phyloP scores from a whole-genome alignment of 768 basidiomycete species.

The Boletus vermiculosoides region DNA sequence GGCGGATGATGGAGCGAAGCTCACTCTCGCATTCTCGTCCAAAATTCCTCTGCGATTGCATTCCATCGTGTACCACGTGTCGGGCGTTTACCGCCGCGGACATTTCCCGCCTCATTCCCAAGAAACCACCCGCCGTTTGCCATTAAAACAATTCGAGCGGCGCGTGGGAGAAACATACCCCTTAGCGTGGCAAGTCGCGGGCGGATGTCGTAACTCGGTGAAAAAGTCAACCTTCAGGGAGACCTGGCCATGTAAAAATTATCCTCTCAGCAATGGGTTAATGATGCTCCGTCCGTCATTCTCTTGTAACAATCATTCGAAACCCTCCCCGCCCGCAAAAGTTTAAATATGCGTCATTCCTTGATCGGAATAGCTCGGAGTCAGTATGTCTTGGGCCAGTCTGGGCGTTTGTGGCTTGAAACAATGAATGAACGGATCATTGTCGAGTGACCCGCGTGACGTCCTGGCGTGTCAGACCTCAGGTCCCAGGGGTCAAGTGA shows the following conservation, averaged over 20 bases:
- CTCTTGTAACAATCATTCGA: neutral
- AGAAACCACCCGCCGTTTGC: neutral
- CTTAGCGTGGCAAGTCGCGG: neutral
- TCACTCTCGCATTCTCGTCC: neutral
- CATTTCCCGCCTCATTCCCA: neutral
- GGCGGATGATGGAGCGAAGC: conserved; percentile 20
- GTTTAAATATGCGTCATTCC: conserved; percentile 21
- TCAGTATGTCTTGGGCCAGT: neutral
- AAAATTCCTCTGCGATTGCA: neutral
- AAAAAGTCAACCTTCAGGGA: neutral
- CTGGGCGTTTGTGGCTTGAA: neutral
- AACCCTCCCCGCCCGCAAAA: conserved; percentile 4
- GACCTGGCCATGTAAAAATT: neutral
- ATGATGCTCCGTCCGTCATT: neutral
- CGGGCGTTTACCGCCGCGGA: conserved; percentile 15
- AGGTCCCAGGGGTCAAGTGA: neutral
- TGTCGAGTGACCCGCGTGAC: neutral
- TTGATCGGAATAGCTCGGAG: conserved; percentile 8
- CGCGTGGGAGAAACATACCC: neutral
- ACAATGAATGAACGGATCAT: conserved; percentile 15
- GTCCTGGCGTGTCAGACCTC: neutral
- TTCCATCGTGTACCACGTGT: neutral
- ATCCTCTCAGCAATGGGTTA: neutral
- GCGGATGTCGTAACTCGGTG: neutral
- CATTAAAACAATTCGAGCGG: neutral